Evolutionary conservation across 208 protist species (phyloP).

Genomic region (Leishmania lainsoni): DNA sequence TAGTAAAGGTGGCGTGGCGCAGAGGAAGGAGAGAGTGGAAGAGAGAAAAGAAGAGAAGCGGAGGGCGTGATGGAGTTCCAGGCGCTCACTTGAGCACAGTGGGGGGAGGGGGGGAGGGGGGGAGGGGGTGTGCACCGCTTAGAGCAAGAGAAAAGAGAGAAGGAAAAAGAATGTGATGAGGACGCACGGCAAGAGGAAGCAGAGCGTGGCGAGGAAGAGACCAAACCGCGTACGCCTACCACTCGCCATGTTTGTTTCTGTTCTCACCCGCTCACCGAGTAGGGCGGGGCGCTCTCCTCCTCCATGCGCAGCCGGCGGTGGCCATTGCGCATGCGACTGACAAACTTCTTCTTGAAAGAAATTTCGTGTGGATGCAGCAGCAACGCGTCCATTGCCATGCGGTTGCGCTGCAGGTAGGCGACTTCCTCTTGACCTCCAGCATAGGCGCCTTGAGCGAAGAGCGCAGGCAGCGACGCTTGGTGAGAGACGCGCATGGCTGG

Average conservation of each 20-base stretch:
- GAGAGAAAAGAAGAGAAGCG: not conserved
- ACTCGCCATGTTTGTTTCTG: not conserved
- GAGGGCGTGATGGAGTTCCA: not conserved
- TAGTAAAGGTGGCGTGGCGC: no score
- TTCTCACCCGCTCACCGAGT: constrained; percentile 8
- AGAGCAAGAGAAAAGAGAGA: not conserved
- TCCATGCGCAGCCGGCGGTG: constrained; percentile 65
- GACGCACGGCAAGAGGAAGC: not conserved
- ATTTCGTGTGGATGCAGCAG: constrained; percentile 84
- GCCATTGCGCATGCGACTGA: constrained; percentile 60
- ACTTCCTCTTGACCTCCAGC: constrained; percentile 63
- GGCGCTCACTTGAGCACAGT: not conserved
- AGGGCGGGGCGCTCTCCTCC: constrained; percentile 41
- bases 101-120: no score
- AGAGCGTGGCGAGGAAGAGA: not conserved
- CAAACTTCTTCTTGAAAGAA: constrained; percentile 70
- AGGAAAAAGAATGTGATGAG: not conserved
- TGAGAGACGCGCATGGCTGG: constrained; percentile 7
- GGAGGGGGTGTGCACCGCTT: not conserved
- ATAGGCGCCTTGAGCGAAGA: constrained; percentile 78
- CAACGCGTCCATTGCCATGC: constrained; percentile 69
- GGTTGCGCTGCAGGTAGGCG: constrained; percentile 74
- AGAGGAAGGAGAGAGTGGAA: not conserved
- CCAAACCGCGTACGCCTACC: not conserved
- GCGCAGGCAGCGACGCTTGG: constrained; percentile 40